Conservation (phyloP, 192 early-diverging fungal species). For the Linnemannia zychae region DNA sequence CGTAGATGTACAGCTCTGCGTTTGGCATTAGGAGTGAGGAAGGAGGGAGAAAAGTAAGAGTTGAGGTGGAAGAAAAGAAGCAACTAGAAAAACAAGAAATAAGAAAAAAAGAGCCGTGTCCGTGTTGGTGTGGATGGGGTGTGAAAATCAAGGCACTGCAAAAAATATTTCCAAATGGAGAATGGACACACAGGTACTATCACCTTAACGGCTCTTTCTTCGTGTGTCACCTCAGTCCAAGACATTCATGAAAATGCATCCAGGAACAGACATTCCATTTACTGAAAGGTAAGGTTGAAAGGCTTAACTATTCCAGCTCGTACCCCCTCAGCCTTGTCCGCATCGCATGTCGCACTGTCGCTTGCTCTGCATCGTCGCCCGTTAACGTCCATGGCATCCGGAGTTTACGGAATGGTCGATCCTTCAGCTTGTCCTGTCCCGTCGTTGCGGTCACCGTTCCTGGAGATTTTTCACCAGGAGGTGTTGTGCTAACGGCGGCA, state of each 20-base stretch:
- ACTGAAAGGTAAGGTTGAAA: neutral
- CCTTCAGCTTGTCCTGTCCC: neutral
- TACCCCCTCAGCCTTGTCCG: conserved; percentile 7
- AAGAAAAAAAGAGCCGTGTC: neutral
- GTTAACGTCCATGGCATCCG: conserved; percentile 15
- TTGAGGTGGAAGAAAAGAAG: neutral
- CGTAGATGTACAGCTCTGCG: conserved; percentile 80
- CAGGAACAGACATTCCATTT: neutral
- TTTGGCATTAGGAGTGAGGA: conserved; percentile 7
- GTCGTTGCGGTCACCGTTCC: neutral
- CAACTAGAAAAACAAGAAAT: neutral
- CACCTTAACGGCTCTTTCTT: neutral
- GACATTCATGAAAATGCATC: neutral
- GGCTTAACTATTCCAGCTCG: neutral
- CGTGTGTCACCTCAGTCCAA: too few relatives aligned
- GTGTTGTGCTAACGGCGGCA: neutral
- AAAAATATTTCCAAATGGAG: neutral
- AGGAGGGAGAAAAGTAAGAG: neutral
- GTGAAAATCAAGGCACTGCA: too few relatives aligned
- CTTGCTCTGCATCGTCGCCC: neutral
- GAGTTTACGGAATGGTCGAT: neutral
- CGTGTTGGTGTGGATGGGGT: neutral
- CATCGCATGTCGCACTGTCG: conserved; percentile 2
- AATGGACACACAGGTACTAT: neutral
- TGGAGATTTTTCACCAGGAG: neutral